phyloP scores from a whole-genome alignment of 495 filamentous ascomycete species.

The Aspergillus campestris region DNA sequence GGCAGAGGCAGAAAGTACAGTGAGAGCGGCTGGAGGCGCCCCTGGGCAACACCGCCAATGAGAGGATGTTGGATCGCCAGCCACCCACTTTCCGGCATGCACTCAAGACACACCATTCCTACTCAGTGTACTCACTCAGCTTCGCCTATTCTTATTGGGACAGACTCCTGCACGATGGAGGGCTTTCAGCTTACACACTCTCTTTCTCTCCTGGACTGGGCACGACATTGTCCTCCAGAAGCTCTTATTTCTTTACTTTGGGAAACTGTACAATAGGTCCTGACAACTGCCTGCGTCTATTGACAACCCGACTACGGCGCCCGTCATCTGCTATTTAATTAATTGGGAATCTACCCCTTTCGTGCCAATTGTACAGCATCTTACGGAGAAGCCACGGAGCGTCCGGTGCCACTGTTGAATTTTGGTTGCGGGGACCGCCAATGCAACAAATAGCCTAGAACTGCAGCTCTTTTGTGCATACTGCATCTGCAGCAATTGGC shows the following conservation, averaged over 20 bases:
- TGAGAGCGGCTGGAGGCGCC: neutral
- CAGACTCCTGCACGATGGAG: neutral
- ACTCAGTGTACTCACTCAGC: neutral
- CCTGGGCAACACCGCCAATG: conserved; percentile 9
- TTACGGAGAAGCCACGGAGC: too few species aligned
- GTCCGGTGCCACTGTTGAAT: neutral
- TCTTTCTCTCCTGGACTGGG: neutral
- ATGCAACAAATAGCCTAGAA: conserved; percentile 25
- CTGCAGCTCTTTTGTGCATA: conserved; percentile 11
- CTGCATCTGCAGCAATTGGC: conserved; percentile 21
- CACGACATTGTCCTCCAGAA: too few species aligned
- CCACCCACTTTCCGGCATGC: conserved; percentile 10
- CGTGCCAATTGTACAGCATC: too few species aligned
- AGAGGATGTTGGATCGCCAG: conserved; percentile 4
- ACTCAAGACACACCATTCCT: neutral
- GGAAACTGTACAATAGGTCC: too few species aligned
- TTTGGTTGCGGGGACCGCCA: conserved; percentile 18
- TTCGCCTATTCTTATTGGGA: neutral
- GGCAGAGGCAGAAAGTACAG: neutral
- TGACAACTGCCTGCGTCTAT: too few species aligned
- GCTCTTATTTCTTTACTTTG: too few species aligned
- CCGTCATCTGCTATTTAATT: too few species aligned
- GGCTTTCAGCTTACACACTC: neutral
- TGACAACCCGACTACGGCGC: too few species aligned
- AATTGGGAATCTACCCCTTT: too few species aligned